These are phyloP conservation scores for Candida andamanensis DNA, from an alignment of 805 yeast species.

Conservation along the genomic window DNA sequence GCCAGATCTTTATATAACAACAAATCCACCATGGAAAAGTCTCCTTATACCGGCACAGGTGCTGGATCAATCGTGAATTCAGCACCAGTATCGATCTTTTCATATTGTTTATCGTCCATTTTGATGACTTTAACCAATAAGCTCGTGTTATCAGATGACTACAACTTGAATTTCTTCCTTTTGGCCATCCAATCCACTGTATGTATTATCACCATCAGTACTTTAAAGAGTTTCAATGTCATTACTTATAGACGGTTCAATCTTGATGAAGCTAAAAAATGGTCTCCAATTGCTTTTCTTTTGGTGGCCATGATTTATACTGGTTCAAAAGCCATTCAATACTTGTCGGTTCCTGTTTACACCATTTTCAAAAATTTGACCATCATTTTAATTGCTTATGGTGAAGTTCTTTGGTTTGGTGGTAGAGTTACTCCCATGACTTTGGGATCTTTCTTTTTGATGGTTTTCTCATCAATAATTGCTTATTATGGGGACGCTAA, in stretches of 20 bases:
- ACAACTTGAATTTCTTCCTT: constrained; percentile 81
- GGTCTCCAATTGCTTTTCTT: constrained; percentile 90
- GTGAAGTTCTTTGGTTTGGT: constrained; percentile 97
- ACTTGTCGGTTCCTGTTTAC: constrained; percentile 88
- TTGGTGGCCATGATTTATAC: constrained; percentile 95
- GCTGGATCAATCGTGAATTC: constrained; percentile 41
- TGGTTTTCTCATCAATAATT: constrained; percentile 93
- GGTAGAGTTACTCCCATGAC: constrained; percentile 89
- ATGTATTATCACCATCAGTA: constrained; percentile 67
- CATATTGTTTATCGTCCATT: constrained; percentile 91
- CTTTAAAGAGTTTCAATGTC: constrained; percentile 67
- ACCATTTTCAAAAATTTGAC: constrained; percentile 97
- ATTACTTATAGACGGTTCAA: constrained; percentile 86
- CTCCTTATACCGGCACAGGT: constrained; percentile 18
- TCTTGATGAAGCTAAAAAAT: constrained; percentile 84
- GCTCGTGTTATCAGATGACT: constrained; percentile 75
- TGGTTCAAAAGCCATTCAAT: constrained; percentile 90
- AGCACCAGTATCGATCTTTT: constrained; percentile 64
- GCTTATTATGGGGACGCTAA: constrained; percentile 86
- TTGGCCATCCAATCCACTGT: constrained; percentile 85
- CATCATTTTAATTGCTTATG: constrained; percentile 93
- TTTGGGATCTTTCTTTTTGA: constrained; percentile 77
- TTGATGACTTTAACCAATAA: constrained; percentile 97
- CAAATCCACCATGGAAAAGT: constrained; percentile 26
- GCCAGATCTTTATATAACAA: constrained; percentile 5